phyloP scores from a whole-genome alignment of 768 basidiomycete species.

The Cubamyces sp. region DNA sequence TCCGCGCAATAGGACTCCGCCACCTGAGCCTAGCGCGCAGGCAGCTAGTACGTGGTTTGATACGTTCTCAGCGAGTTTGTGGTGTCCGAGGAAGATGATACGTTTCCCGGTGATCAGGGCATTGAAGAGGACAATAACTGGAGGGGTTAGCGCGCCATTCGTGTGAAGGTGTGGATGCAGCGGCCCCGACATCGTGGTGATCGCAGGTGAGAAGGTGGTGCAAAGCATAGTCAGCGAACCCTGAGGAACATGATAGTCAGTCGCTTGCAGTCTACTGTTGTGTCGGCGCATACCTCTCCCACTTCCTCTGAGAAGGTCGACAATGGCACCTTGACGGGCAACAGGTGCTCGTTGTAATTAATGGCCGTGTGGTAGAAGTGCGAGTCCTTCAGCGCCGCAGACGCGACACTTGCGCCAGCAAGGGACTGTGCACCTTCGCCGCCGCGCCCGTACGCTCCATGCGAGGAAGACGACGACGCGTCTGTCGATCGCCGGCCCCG shows the following conservation, averaged over 20 bases:
- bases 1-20: constrained; percentile 80
- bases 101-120: constrained; percentile 94
- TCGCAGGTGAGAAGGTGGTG: constrained; percentile 73
- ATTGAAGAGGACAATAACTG: constrained; percentile 95
- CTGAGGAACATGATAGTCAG: constrained; percentile 45
- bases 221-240: constrained; percentile 92
- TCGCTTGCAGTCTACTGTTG: not conserved
- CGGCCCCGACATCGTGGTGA: constrained; percentile 67
- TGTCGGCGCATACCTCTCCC: constrained; percentile 71
- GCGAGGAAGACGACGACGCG: constrained; percentile 73
- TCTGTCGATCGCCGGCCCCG: constrained; percentile 68
- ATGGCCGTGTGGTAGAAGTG: constrained; percentile 92
- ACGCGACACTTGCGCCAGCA: constrained; percentile 21
- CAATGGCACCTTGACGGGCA: constrained; percentile 92
- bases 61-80: constrained; percentile 86
- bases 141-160: constrained; percentile 86
- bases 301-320: constrained; percentile 93
- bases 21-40: constrained; percentile 91
- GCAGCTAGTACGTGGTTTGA: constrained; percentile 92
- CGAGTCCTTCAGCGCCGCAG: constrained; percentile 71
- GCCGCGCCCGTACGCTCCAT: constrained; percentile 37
- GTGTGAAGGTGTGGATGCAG: constrained; percentile 93
- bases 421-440: constrained; percentile 29
- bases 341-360: constrained; percentile 76
- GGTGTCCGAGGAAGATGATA: constrained; percentile 94